These are phyloP conservation scores for Odonthalia washingtoniensis DNA, from an alignment of 31 red algal species.

Conservation along the genomic window DNA sequence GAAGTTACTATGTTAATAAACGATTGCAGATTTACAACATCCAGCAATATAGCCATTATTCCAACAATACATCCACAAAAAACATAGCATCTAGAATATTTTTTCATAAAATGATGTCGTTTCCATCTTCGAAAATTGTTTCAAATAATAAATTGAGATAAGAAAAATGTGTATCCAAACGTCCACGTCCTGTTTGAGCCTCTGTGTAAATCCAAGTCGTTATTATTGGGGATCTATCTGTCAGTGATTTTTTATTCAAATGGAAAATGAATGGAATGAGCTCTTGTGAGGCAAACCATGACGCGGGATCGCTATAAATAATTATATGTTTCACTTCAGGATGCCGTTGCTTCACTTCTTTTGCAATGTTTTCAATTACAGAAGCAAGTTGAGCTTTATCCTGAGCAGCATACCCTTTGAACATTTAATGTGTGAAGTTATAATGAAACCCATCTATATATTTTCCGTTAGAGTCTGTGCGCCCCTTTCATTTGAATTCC, in stretches of 20 bases:
- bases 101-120: neutral
- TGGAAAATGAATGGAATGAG: neutral
- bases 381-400: neutral
- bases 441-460: too few relatives aligned
- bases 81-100: neutral
- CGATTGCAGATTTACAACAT: too few relatives aligned
- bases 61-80: neutral
- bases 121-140: neutral
- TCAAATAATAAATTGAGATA: neutral
- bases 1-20: too few relatives aligned
- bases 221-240: neutral
- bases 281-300: neutral
- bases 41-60: too few relatives aligned
- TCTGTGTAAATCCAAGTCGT: neutral
- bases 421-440: too few relatives aligned
- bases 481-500: too few relatives aligned
- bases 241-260: neutral
- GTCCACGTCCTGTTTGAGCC: neutral
- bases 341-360: neutral
- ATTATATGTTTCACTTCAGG: neutral
- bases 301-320: neutral
- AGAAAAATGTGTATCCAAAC: neutral
- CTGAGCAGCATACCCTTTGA: too few relatives aligned
- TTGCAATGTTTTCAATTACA: neutral
- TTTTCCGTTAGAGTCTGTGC: too few relatives aligned